Conservation (phyloP, 345 rosid genomes). For the Aquilaria yunnanensis region DNA sequence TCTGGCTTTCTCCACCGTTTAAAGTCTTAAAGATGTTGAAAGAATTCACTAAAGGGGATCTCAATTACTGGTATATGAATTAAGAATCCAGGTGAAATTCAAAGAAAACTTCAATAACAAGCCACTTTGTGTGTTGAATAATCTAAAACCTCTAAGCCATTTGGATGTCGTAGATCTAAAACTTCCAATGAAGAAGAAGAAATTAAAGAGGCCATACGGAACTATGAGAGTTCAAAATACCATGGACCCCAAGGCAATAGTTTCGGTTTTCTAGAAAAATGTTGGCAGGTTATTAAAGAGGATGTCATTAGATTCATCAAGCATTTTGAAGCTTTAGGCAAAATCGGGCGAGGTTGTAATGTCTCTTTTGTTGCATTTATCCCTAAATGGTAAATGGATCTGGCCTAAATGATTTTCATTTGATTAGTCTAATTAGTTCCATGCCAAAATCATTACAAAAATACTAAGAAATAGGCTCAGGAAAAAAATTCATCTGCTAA, state of each 20-base stretch:
- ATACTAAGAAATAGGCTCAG: background rate
- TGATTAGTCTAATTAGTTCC: background rate
- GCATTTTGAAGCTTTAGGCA: background rate
- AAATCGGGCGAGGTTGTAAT: background rate
- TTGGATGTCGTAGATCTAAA: background rate
- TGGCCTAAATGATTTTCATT: background rate
- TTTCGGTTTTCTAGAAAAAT: background rate
- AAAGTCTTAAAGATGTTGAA: too few species aligned
- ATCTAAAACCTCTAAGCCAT: background rate
- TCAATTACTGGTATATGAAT: too few species aligned
- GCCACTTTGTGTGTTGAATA: background rate
- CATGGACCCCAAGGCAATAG: background rate
- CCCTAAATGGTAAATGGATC: background rate
- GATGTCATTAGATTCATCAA: background rate
- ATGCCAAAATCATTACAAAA: background rate
- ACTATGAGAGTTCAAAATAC: background rate
- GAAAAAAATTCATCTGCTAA: background rate
- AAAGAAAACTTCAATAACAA: too few species aligned
- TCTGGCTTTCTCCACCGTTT: too few species aligned
- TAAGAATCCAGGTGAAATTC: too few species aligned
- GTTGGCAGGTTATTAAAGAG: background rate
- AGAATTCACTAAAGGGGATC: too few species aligned
- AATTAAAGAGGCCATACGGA: background rate
- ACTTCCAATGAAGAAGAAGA: background rate
- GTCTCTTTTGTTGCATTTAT: background rate